Conservation (phyloP, 495 filamentous ascomycete species). For the Lepidopterella palustris region DNA sequence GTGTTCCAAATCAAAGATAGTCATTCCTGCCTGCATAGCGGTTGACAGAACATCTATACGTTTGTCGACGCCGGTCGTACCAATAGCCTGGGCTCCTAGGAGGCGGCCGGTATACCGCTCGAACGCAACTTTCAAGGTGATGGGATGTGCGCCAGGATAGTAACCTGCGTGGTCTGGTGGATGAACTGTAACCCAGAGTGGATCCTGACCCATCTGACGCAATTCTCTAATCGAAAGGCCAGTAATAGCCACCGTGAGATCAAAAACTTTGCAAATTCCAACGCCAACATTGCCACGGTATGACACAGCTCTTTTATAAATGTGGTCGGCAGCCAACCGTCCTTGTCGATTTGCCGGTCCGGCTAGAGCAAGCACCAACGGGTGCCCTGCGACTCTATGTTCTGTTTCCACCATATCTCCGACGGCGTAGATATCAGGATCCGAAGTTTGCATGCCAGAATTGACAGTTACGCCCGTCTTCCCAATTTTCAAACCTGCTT, state of each 20-base stretch:
- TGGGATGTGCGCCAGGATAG: conserved; percentile 30
- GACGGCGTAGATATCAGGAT: no score
- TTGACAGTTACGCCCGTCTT: no score
- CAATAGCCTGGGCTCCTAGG: conserved; percentile 31
- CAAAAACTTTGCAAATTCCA: conserved; percentile 30
- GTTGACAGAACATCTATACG: conserved; percentile 33
- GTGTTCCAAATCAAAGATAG: conserved; percentile 34
- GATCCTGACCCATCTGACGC: conserved; percentile 1
- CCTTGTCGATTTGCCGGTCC: no score
- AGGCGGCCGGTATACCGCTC: conserved; percentile 18
- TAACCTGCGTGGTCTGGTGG: conserved; percentile 35
- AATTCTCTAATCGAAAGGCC: conserved; percentile 24
- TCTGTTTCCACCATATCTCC: no score
- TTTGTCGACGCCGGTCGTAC: conserved; percentile 30
- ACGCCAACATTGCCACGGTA: conserved; percentile 35
- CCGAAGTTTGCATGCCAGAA: no score
- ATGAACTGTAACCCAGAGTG: conserved; percentile 33
- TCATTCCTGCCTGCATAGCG: conserved; percentile 32
- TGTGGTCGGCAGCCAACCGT: no score
- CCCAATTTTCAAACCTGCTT: no score
- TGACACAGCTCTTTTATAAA: no score
- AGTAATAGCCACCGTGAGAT: conserved; percentile 23
- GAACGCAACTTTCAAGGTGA: conserved; percentile 31
- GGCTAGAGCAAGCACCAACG: no score
- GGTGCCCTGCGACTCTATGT: no score